These are phyloP conservation scores for Didymosphaeria variabile DNA, from an alignment of 2,329 filamentous ascomycete genomes.

Conservation along the genomic window DNA sequence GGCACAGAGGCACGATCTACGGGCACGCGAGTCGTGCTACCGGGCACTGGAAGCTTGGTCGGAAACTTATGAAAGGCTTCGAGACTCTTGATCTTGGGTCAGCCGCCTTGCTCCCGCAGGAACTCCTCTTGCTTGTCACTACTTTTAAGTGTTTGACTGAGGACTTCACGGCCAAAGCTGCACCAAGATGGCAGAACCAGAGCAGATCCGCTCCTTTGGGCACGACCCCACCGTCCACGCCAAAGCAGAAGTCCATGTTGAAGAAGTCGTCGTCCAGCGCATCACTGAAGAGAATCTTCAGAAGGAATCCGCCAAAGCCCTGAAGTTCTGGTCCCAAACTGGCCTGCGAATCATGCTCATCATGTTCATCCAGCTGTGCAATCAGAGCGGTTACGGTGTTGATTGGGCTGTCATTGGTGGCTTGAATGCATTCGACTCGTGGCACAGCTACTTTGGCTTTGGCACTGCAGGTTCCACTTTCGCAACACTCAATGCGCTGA, in stretches of 20 bases:
- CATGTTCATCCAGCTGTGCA: conserved; percentile 59
- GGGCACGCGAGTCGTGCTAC: neutral
- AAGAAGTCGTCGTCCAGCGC: conserved; percentile 57
- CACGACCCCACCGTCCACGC: conserved; percentile 13
- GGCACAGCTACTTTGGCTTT: conserved; percentile 57
- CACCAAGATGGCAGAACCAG: conserved; percentile 3
- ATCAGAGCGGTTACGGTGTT: conserved; percentile 59
- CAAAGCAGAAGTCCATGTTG: conserved; percentile 42
- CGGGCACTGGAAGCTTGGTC: neutral
- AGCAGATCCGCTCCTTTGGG: conserved; percentile 6
- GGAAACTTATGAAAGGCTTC: conserved; percentile 4
- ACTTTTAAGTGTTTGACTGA: too few species aligned
- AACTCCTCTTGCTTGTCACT: neutral
- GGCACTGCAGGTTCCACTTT: conserved; percentile 52
- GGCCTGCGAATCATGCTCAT: conserved; percentile 54
- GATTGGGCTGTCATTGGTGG: conserved; percentile 61
- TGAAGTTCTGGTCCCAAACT: conserved; percentile 53
- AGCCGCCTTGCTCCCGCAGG: neutral
- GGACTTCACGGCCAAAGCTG: neutral
- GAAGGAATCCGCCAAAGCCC: conserved; percentile 52
- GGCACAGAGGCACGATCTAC: neutral
- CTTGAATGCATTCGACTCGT: conserved; percentile 55
- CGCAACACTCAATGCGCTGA: conserved; percentile 56
- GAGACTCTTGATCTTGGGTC: neutral
- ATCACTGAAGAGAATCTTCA: conserved; percentile 59